Percentiles rank a stretch among this genome's conserved stretches.
phyloP scores from a whole-genome alignment of 305 asterid species.

The Fraxinus ornus region DNA sequence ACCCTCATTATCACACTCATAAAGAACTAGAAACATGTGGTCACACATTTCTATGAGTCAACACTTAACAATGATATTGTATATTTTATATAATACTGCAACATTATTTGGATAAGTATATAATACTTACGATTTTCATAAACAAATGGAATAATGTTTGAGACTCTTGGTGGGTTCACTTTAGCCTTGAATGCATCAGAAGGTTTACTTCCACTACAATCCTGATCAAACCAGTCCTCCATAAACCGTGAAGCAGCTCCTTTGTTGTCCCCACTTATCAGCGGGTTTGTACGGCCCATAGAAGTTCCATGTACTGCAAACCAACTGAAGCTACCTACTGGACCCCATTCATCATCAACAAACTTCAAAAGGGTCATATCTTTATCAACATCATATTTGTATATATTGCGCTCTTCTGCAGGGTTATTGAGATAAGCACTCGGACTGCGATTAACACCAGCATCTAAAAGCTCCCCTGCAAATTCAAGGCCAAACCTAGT shows the following conservation, averaged over 20 bases:
- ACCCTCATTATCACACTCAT: conserved; percentile 3
- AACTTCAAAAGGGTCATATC: conserved; percentile 94
- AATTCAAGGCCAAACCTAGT: conserved; percentile 27
- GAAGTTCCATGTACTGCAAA: conserved; percentile 99
- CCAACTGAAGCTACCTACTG: conserved; percentile 99
- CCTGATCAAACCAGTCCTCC: conserved; percentile 94
- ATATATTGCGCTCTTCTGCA: conserved; percentile 74
- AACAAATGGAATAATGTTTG: conserved; percentile 66
- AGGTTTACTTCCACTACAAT: conserved; percentile 30
- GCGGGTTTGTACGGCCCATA: conserved; percentile 88
- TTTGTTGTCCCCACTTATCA: conserved; percentile 98
- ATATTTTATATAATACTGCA: not conserved
- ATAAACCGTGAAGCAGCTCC: conserved; percentile 97
- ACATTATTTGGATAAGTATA: conserved; percentile 4
- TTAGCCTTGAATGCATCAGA: conserved; percentile 25
- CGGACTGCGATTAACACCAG: conserved; percentile 93
- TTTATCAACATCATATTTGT: conserved; percentile 80
- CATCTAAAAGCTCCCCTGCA: conserved; percentile 86
- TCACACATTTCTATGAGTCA: not conserved
- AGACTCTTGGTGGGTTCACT: conserved; percentile 67
- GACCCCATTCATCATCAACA: conserved; percentile 93
- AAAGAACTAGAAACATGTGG: not conserved
- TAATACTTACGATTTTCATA: conserved; percentile 60
- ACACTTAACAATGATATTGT: not conserved
- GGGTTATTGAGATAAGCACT: conserved; percentile 96